Evolutionary conservation across 345 rosid species (phyloP).

Genomic region (Litchi chinensis): DNA sequence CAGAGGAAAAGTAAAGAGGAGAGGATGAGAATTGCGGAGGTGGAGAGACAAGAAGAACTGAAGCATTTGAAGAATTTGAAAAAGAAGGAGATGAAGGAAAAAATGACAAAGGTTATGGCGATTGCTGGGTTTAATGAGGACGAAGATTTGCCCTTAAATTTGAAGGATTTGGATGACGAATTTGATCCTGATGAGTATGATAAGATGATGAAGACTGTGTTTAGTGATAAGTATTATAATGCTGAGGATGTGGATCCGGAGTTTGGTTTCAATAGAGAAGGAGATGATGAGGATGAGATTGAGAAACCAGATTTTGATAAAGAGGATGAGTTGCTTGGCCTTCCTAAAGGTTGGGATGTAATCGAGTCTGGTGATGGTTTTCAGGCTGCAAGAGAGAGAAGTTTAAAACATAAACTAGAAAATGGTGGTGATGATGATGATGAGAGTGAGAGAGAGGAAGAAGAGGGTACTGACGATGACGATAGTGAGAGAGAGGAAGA

Average conservation of each 20-base stretch:
- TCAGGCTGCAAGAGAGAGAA: constrained; percentile 61
- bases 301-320: constrained; percentile 84
- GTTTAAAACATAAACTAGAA: constrained; percentile 42
- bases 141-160: constrained; percentile 38
- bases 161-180: constrained; percentile 61
- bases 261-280: constrained; percentile 51
- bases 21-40: constrained; percentile 61
- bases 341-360: constrained; percentile 72
- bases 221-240: constrained; percentile 62
- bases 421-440: constrained; percentile 29
- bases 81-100: constrained; percentile 84
- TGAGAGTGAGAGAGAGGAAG: constrained; percentile 27
- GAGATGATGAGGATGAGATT: constrained; percentile 37
- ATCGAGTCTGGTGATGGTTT: constrained; percentile 58
- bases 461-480: constrained; percentile 21
- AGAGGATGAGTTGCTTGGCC: constrained; percentile 87
- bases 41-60: constrained; percentile 78
- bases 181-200: constrained; percentile 84
- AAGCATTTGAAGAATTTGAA: constrained; percentile 88
- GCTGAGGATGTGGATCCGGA: constrained; percentile 57
- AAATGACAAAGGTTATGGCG: constrained; percentile 63
- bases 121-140: constrained; percentile 69
- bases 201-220: constrained; percentile 73
- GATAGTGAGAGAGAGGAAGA: constrained; percentile 10
- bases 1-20: constrained; percentile 80